Percentiles rank a stretch among this genome's conserved stretches.
Conservation (phyloP, 495 filamentous ascomycete genomes). For the Monascus purpureus region DNA sequence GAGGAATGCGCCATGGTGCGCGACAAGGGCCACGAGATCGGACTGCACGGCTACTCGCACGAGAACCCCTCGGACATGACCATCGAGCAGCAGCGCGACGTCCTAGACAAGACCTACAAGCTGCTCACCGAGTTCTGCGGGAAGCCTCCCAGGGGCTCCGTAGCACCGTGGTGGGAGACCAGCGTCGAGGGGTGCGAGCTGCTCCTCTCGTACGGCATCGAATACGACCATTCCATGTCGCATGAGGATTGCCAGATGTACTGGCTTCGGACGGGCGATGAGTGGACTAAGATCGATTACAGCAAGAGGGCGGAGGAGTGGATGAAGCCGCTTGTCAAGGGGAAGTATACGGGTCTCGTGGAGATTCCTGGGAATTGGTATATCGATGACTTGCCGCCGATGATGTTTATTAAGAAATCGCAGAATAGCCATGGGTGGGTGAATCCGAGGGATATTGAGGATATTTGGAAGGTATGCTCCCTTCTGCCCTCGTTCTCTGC, state of each 20-base stretch:
- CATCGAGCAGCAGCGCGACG: conserved; percentile 57
- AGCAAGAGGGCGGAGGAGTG: conserved; percentile 44
- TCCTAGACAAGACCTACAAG: conserved; percentile 63
- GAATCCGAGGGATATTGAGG: conserved; percentile 42
- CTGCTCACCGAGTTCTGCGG: conserved; percentile 61
- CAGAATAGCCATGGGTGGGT: conserved; percentile 49
- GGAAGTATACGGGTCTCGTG: conserved; percentile 40
- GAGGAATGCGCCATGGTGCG: conserved; percentile 59
- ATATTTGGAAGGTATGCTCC: conserved; percentile 35
- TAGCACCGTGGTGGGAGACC: conserved; percentile 56
- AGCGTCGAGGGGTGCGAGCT: conserved; percentile 52
- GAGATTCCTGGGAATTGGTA: conserved; percentile 59
- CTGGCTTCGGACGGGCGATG: conserved; percentile 45
- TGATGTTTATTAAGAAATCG: conserved; percentile 51
- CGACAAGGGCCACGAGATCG: conserved; percentile 70
- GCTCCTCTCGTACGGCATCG: conserved; percentile 52
- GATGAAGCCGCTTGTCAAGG: conserved; percentile 49
- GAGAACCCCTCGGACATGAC: conserved; percentile 65
- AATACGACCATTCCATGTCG: conserved; percentile 56
- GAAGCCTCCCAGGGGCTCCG: conserved; percentile 57
- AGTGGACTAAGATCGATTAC: conserved; percentile 50
- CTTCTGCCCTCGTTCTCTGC: too few relatives aligned
- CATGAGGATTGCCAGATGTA: conserved; percentile 57
- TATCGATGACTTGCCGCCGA: conserved; percentile 47
- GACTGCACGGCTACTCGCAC: conserved; percentile 60